These are phyloP conservation scores for Arthroderma sp. DNA, from an alignment of 2,329 filamentous ascomycete genomes.

Conservation along the genomic window DNA sequence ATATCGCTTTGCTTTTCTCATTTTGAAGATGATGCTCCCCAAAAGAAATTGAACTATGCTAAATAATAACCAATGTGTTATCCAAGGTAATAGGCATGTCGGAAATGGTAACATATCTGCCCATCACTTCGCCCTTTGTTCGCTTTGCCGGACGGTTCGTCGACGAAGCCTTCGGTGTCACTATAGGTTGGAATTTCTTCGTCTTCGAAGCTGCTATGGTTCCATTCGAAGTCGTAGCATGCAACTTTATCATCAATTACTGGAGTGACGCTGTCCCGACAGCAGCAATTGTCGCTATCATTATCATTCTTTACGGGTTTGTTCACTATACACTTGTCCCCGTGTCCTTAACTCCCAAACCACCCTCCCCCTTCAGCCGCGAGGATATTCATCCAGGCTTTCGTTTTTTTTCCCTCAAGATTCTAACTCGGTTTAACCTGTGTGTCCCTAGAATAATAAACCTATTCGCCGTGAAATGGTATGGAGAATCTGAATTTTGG, in stretches of 20 bases:
- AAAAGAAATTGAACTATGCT: background rate
- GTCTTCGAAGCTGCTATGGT: constrained; percentile 38
- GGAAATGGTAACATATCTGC: constrained; percentile 39
- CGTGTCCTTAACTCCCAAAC: no score
- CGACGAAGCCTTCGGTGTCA: constrained; percentile 36
- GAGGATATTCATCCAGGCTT: no score
- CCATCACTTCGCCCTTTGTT: constrained; percentile 35
- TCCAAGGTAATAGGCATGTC: constrained; percentile 24
- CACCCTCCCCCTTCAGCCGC: no score
- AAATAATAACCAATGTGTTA: background rate
- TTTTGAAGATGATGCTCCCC: background rate
- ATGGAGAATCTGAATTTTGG: constrained; percentile 66
- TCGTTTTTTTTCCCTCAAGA: background rate
- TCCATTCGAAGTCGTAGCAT: constrained; percentile 40
- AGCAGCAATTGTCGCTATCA: constrained; percentile 33
- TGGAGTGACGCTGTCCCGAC: constrained; percentile 36
- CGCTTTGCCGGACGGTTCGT: constrained; percentile 36
- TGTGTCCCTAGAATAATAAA: constrained; percentile 42
- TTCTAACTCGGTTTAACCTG: background rate
- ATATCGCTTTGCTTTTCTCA: no score
- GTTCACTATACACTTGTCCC: constrained; percentile 7
- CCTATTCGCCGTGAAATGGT: constrained; percentile 58
- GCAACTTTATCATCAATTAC: constrained; percentile 37
- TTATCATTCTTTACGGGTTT: constrained; percentile 33
- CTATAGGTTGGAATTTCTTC: constrained; percentile 39